Conservation (phyloP, 2,329 filamentous ascomycete genomes). For the Pestalotiopsis fici region DNA sequence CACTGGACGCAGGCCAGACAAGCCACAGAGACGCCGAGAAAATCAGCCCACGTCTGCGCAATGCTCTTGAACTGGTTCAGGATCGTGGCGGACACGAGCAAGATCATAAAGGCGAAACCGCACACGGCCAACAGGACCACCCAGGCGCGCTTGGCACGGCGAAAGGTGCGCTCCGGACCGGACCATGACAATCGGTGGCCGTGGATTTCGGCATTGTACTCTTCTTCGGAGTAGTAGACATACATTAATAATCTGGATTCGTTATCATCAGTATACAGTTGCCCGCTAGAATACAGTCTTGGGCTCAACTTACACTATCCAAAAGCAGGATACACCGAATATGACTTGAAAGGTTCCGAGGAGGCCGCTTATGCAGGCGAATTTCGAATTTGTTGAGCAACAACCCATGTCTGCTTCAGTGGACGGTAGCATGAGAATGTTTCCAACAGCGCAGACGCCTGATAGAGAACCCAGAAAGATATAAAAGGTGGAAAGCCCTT, state of each 20-base stretch:
- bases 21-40: slow-evolving; percentile 17
- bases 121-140: slow-evolving; percentile 19
- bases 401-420: slow-evolving; percentile 21
- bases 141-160: slow-evolving; percentile 24
- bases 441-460: slow-evolving; percentile 9
- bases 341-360: slow-evolving; percentile 21
- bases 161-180: slow-evolving; percentile 24
- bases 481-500: slow-evolving; percentile 8
- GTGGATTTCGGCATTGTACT: slow-evolving; percentile 25
- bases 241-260: slow-evolving; percentile 16
- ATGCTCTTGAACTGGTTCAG: slow-evolving; percentile 14
- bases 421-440: slow-evolving; percentile 18
- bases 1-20: slow-evolving; percentile 21
- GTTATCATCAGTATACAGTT: background rate
- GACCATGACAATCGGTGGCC: slow-evolving; percentile 23
- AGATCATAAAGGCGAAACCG: slow-evolving; percentile 14
- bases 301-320: slow-evolving; percentile 12
- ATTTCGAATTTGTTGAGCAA: slow-evolving; percentile 17
- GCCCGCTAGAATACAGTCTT: background rate
- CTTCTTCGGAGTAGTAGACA: slow-evolving; percentile 26
- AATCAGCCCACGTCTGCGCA: slow-evolving; percentile 19
- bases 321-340: slow-evolving; percentile 20
- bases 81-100: slow-evolving; percentile 17
- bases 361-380: slow-evolving; percentile 19
- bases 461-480: slow-evolving; percentile 7